A percentile compares a stretch with the other conserved stretches of the same genome.
Conservation (phyloP, 2,329 filamentous ascomycete species). For the Metarhizium robertsii region DNA sequence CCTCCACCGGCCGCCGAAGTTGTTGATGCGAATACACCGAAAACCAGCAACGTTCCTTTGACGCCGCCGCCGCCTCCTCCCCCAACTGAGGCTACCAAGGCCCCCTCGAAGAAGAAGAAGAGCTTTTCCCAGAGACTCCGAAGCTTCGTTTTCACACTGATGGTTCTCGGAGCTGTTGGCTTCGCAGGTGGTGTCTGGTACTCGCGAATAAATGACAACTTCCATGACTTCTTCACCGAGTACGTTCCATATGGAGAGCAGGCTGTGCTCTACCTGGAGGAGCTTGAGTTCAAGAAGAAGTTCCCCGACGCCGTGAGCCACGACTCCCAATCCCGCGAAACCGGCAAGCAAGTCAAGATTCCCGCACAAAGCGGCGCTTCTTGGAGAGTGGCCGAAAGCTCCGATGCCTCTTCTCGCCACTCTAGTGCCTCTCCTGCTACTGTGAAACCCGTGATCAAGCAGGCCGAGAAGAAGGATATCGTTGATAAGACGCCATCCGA, state of each 20-base stretch:
- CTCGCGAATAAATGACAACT: constrained; percentile 89
- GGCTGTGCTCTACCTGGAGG: constrained; percentile 89
- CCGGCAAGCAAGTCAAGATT: constrained; percentile 68
- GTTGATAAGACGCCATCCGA: constrained; percentile 17
- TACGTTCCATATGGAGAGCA: constrained; percentile 93
- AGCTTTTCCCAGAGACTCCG: constrained; percentile 63
- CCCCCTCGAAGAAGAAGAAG: constrained; percentile 36
- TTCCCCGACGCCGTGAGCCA: constrained; percentile 48
- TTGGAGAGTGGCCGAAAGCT: constrained; percentile 62
- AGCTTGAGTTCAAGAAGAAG: constrained; percentile 82
- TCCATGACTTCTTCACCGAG: constrained; percentile 98
- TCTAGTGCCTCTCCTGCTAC: constrained; percentile 41
- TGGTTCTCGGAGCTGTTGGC: constrained; percentile 65
- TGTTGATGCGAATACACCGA: constrained; percentile 7
- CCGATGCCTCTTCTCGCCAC: constrained; percentile 48
- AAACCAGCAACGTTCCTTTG: constrained; percentile 20
- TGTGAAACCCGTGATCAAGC: constrained; percentile 17
- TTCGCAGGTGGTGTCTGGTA: constrained; percentile 90
- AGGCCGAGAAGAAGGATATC: constrained; percentile 21
- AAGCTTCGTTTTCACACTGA: constrained; percentile 66
- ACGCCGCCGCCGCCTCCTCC: constrained; percentile 18
- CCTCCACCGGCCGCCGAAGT: constrained; percentile 27
- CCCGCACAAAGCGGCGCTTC: constrained; percentile 78
- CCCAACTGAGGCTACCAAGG: background rate
- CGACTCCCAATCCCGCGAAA: constrained; percentile 39